phyloP scores from a whole-genome alignment of 352 stramenopile species.

The Phytopythium chamaehyphon region DNA sequence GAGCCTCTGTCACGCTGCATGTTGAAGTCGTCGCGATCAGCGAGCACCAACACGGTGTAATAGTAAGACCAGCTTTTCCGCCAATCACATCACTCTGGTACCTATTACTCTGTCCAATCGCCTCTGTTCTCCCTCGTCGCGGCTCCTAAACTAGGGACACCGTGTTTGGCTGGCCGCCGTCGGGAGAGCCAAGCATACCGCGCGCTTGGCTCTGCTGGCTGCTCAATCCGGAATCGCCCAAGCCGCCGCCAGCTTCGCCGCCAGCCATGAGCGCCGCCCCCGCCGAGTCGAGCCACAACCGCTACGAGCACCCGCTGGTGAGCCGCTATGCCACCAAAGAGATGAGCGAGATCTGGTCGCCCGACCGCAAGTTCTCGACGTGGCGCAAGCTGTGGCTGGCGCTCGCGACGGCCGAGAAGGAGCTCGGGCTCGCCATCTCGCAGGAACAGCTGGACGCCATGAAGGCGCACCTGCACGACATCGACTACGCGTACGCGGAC shows the following conservation, averaged over 20 bases:
- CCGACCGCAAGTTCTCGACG: conserved; percentile 98
- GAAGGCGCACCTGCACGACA: conserved; percentile 93
- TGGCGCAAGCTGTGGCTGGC: conserved; percentile 98
- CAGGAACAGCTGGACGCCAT: conserved; percentile 98
- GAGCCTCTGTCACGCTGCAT: too few species aligned
- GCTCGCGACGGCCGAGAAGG: conserved; percentile 95
- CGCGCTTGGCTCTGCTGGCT: too few species aligned
- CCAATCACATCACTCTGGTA: conserved; percentile 1
- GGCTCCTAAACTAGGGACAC: conserved; percentile 4
- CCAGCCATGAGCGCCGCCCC: conserved; percentile 22
- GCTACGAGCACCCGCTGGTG: conserved; percentile 89
- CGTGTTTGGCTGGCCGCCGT: conserved; percentile 7
- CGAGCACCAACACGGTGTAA: too few species aligned
- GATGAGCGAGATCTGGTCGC: conserved; percentile 99
- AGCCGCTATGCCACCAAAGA: conserved; percentile 98
- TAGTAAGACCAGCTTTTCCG: not conserved
- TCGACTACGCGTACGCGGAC: conserved; percentile 97
- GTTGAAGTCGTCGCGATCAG: not conserved
- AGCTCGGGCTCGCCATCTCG: conserved; percentile 96
- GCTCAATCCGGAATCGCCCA: not conserved
- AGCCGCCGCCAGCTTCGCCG: not conserved
- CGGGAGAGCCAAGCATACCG: not conserved
- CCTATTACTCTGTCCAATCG: not conserved
- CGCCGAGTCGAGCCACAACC: conserved; percentile 46
- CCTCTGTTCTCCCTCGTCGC: not conserved